Base-by-base conservation (phyloP, 257 asterid genomes). In the Solanum appendiculatum region DNA sequence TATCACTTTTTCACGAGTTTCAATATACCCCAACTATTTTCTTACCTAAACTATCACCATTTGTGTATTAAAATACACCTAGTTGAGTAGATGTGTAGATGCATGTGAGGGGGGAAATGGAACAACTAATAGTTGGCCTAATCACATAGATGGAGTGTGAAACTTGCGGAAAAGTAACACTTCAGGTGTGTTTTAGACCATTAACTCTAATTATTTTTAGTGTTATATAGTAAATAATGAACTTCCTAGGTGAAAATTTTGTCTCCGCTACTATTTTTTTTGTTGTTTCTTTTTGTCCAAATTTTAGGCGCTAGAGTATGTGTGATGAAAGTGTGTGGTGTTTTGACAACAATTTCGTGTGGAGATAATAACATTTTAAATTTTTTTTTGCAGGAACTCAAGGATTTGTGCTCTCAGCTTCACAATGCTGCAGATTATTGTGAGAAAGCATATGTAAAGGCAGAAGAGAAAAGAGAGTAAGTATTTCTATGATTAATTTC, bases 371-470 rank as follows among this genome's bases (percentile, higher is more conserved):
- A 16, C n/a, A 14, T 56, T 36, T 87, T 21, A 16, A 21, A 8
- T 60, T 31, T 86, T 18, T 21, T 51, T 66, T 87, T 90, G 89
- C 91, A 94, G 97, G 98, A 95, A 88, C 91, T 95, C 20, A 94
- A 88, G 89, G 89, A 89, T 39, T 91, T 95, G 82, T 86, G 96
- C 80, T 91, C 95, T 87, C 95, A 94, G 87, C 92, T 95, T 78
- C 91, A 93, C 86, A 86, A 87, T 58, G 97, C 97, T 83, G 98
- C 98, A 83, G 93, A 92, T 85, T 92, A 91, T 60, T 95, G 95
- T 75, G 94, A 92, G 92, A 56, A 90, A 4, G 60, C 92, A 29
- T 95, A 91, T 92, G 85, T 89, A 85, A 91, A 88, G 10, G 86
- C 96, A 18, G 73, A 87, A 85, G 86, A 91, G 86, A 93, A 93